Evolutionary conservation across 345 rosid genomes (phyloP).

Genomic region (Microthlaspi erraticum): DNA sequence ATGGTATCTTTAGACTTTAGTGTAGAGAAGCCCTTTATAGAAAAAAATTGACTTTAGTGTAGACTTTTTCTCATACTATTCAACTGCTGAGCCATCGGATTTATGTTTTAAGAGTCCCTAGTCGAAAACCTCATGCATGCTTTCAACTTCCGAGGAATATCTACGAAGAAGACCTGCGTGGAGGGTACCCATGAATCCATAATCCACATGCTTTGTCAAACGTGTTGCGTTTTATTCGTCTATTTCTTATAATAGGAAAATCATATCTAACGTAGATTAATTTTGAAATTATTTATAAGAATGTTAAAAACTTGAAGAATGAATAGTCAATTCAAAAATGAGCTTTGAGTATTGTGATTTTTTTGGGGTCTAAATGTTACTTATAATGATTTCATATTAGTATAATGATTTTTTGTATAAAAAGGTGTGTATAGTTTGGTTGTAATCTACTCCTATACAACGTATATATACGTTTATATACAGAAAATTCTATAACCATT

Average conservation of each 20-base stretch:
- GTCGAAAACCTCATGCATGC: conserved; percentile 14
- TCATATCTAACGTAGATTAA: background rate
- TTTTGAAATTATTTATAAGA: background rate
- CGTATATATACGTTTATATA: background rate
- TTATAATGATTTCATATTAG: background rate
- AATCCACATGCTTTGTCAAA: conserved; percentile 8
- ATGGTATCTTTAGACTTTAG: background rate
- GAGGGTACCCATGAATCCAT: background rate
- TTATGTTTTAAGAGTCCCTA: background rate
- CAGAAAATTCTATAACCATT: background rate
- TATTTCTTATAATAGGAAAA: background rate
- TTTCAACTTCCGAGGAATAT: no score
- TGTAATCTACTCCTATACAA: conserved; percentile 1
- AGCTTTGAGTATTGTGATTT: background rate
- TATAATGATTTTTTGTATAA: background rate
- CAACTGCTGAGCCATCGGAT: background rate
- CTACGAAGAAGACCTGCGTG: background rate
- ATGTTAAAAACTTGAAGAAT: background rate
- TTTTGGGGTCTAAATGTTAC: no score
- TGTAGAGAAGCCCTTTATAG: no score
- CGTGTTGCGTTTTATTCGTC: background rate
- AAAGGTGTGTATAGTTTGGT: background rate
- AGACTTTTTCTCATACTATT: background rate
- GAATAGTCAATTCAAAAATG: background rate
- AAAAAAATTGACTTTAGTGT: background rate